Evolutionary conservation across 225 moss, liverwort and hornwort species (phyloP), one percentile per base, ranked within the genome.

Genomic region (Bryoerythrophyllum caledonicum): DNA sequence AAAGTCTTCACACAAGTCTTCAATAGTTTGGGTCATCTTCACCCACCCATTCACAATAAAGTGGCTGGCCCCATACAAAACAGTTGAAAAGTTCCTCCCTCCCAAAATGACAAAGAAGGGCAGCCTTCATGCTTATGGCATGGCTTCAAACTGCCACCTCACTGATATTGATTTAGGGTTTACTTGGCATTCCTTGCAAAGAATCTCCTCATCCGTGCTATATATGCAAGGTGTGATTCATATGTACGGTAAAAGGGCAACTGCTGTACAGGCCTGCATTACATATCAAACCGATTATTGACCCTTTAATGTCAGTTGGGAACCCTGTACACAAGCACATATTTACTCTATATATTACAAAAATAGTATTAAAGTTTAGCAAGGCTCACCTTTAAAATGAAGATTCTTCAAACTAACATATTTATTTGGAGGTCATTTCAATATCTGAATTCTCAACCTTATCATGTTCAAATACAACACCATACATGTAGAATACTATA

Each of bases 41-140:
- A 0, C 60, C 53, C 71, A 57, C 25, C 32, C 60, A 60, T 51
- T 58, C 14, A 66, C 76, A 41, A 57, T 63, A 40, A 75, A 59
- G 65, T 40, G 75, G 58, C 43, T 27, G 59, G 24, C 16, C 30
- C 24, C 6, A 7, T 0, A 3, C 9, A 3, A 27, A 70, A 76
- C 10, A 23, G 6, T 75, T 70, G 70, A 75, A 70, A 65, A 19
- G 70, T 64, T 75, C 58, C 23, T 12, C 48, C 48, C 40, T 4
- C 14, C 0, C 0, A 8, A 65, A 23, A 41, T 70, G 57, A 51
- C 76, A 56, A 49, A 8, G 3, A 32, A n/a, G n/a, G 35, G 14
- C 7, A n/a, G 1, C 69, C n/a, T 55, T 37, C 8, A 34, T 3
- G 70, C 57, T 2, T 12, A 38, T 1, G n/a, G 38, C 28, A 23